phyloP scores from a whole-genome alignment of 768 basidiomycete genomes.

The Mycena filopes region DNA sequence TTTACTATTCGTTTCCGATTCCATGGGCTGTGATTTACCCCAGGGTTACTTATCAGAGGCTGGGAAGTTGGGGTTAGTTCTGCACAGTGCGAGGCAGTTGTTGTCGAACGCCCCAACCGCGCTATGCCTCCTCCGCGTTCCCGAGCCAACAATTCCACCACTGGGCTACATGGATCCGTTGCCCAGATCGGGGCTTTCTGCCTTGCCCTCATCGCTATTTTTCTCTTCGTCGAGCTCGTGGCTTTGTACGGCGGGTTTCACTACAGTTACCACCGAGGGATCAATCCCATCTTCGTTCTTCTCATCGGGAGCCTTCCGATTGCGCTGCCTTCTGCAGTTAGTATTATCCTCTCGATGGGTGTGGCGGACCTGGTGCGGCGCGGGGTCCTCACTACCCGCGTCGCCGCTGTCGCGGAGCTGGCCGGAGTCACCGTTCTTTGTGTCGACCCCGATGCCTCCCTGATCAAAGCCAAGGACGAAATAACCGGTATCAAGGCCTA shows the following conservation, averaged over 20 bases:
- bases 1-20: slow-evolving; percentile 31
- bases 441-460: slow-evolving; percentile 95
- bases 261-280: slow-evolving; percentile 91
- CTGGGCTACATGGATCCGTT: slow-evolving; percentile 72
- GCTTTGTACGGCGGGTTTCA: slow-evolving; percentile 92
- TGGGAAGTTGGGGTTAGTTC: slow-evolving; percentile 98
- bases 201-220: slow-evolving; percentile 92
- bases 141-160: slow-evolving; percentile 72
- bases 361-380: slow-evolving; percentile 97
- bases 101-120: slow-evolving; percentile 89
- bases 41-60: slow-evolving; percentile 59
- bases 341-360: slow-evolving; percentile 96
- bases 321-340: slow-evolving; percentile 98
- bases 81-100: slow-evolving; percentile 97
- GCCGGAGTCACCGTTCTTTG: slow-evolving; percentile 98
- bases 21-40: slow-evolving; percentile 2
- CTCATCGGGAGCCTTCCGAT: slow-evolving; percentile 99
- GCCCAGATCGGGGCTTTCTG: slow-evolving; percentile 98
- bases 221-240: slow-evolving; percentile 92
- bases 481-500: not conserved
- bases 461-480: slow-evolving; percentile 44
- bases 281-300: slow-evolving; percentile 96
- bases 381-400: slow-evolving; percentile 98
- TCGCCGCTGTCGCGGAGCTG: slow-evolving; percentile 97
- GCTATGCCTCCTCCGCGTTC: slow-evolving; percentile 91